Conservation (phyloP, 73 alveolate genomes). For the Uronychia binucleata region DNA sequence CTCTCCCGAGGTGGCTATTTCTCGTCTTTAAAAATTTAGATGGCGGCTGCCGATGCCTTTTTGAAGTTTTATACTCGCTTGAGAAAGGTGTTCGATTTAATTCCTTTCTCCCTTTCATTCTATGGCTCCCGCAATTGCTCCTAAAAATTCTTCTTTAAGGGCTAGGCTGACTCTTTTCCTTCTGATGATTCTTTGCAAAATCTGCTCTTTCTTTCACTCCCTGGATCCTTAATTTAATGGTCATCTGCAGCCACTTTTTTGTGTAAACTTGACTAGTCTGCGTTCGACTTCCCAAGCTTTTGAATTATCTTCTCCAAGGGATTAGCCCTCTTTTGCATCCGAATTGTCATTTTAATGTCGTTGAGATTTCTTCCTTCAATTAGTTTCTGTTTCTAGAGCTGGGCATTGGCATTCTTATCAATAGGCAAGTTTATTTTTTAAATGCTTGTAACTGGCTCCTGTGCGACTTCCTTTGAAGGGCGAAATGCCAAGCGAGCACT, state of each 20-base stretch:
- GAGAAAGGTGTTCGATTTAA: neutral
- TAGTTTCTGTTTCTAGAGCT: neutral
- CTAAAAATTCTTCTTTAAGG: neutral
- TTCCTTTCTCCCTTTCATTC: neutral
- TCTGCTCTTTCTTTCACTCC: neutral
- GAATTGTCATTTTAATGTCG: conserved; percentile 29
- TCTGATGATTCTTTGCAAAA: too few species aligned
- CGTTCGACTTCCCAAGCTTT: neutral
- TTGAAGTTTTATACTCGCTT: neutral
- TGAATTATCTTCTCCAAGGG: conserved; percentile 34
- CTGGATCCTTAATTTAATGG: neutral
- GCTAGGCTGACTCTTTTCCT: neutral
- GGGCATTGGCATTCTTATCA: too few species aligned
- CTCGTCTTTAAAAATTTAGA: neutral
- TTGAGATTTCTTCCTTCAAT: conserved; percentile 17
- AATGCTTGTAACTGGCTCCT: too few species aligned
- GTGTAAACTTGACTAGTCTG: neutral
- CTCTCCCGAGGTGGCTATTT: neutral
- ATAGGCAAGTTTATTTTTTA: too few species aligned
- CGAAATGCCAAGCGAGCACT: too few species aligned
- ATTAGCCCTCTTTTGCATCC: conserved; percentile 34
- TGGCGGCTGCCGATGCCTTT: neutral
- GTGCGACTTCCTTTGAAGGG: too few species aligned
- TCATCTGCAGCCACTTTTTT: too few species aligned
- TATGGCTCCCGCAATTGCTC: neutral